Evolutionary conservation across 2,329 filamentous ascomycete genomes (phyloP).

Genomic region (Paracoccidioides brasiliensis): DNA sequence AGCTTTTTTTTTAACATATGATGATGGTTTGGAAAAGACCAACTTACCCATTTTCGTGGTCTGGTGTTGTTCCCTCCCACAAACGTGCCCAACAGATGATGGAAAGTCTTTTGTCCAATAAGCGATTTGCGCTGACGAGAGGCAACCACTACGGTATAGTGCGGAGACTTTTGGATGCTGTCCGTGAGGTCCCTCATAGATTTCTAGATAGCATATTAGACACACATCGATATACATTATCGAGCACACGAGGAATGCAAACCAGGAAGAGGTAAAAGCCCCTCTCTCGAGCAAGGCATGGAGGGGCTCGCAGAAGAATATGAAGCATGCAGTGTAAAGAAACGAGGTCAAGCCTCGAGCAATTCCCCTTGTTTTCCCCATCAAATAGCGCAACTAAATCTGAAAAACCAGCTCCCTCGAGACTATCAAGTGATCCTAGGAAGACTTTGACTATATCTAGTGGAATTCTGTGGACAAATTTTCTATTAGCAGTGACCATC

Average conservation of each 20-base stretch:
- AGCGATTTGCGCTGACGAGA: slow-evolving; percentile 8
- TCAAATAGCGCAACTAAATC: slow-evolving; percentile 8
- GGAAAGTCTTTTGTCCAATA: slow-evolving; percentile 7
- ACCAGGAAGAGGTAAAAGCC: slow-evolving; percentile 11
- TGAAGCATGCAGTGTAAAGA: slow-evolving; percentile 11
- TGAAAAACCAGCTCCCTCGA: slow-evolving; percentile 3
- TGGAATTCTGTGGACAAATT: slow-evolving; percentile 5
- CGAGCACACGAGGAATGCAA: not conserved
- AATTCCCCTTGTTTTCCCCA: slow-evolving; percentile 4
- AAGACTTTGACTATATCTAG: slow-evolving; percentile 4
- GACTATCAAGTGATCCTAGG: not conserved
- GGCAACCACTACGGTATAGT: not conserved
- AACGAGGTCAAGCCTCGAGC: slow-evolving; percentile 7
- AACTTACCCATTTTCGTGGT: slow-evolving; percentile 13
- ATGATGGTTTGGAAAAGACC: not conserved
- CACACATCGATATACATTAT: not conserved
- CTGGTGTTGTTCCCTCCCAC: not conserved
- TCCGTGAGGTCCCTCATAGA: slow-evolving; percentile 7
- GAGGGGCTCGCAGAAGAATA: slow-evolving; percentile 7
- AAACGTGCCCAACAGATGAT: slow-evolving; percentile 5
- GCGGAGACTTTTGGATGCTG: not conserved
- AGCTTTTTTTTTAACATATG: slow-evolving; percentile 4
- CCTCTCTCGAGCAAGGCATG: slow-evolving; percentile 8
- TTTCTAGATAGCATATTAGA: slow-evolving; percentile 2
- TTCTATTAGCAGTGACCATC: not conserved